A percentile compares a stretch with the other conserved stretches of the same genome.
These are phyloP conservation scores for Alternaria sp. DNA, from an alignment of 2,329 filamentous ascomycete species.

Conservation along the genomic window DNA sequence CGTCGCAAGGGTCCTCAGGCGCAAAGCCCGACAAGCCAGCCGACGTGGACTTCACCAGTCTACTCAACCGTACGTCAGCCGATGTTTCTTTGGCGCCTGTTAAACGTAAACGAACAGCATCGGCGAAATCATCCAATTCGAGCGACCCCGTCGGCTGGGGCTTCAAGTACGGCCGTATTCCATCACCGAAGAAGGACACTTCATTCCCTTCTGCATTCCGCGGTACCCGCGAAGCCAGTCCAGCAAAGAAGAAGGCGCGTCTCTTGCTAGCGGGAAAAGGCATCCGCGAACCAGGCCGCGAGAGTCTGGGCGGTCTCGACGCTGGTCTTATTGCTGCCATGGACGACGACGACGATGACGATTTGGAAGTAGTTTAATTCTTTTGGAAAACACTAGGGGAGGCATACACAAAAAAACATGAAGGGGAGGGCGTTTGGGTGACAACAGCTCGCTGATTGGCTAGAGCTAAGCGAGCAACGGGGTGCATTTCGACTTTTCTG, in stretches of 20 bases:
- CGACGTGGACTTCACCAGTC: slow-evolving; percentile 47
- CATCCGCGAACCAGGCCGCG: slow-evolving; percentile 57
- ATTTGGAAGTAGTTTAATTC: slow-evolving; percentile 55
- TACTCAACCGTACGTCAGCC: slow-evolving; percentile 53
- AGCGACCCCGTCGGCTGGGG: slow-evolving; percentile 55
- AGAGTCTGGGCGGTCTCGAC: slow-evolving; percentile 49
- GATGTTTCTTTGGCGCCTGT: slow-evolving; percentile 52
- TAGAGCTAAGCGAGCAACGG: slow-evolving; percentile 37
- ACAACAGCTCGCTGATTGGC: slow-evolving; percentile 35
- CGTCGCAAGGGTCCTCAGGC: slow-evolving; percentile 21
- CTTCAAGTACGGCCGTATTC: slow-evolving; percentile 49
- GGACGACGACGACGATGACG: slow-evolving; percentile 56
- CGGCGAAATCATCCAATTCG: slow-evolving; percentile 37
- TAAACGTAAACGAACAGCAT: slow-evolving; percentile 51
- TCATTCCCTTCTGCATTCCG: slow-evolving; percentile 25
- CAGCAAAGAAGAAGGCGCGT: slow-evolving; percentile 57
- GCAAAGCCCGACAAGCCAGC: slow-evolving; percentile 22
- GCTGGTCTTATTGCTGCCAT: slow-evolving; percentile 45
- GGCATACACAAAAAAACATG: slow-evolving; percentile 1
- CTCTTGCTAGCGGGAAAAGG: slow-evolving; percentile 57
- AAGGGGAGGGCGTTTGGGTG: slow-evolving; percentile 24
- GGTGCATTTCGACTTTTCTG: slow-evolving; percentile 28
- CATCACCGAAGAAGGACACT: slow-evolving; percentile 42
- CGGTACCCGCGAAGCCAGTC: slow-evolving; percentile 42
- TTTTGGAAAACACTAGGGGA: slow-evolving; percentile 30